Base-by-base conservation (phyloP, 768 basidiomycete genomes). In the Russula dissimulans region DNA sequence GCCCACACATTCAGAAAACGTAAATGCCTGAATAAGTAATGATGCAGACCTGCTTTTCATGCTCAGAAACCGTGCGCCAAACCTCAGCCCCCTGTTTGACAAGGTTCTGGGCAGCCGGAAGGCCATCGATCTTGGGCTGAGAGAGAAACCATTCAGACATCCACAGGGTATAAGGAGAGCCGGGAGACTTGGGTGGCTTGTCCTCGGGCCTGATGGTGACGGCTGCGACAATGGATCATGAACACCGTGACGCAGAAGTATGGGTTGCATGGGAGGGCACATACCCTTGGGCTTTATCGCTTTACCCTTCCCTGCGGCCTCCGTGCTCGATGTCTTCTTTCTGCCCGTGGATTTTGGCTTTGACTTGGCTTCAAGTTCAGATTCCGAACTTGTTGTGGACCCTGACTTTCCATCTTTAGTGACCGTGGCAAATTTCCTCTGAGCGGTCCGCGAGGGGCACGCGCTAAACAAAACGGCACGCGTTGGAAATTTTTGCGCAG, bases 1-100 rank as follows among this genome's bases (percentile, higher is more conserved):
- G 22, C 32, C 11, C 26, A 17, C 15, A 38, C 8, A 17, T 31
- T 54, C 11, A 57, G 36, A 44, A 15, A 11, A 39, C 15, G 34
- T 26, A n/a, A 53, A 26, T 6, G 45, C 17, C 2, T 17, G 17
- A 4, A n/a, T 5, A 3, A 41, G 39, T 4, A 7, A 41, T 12
- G 15, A 11, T 9, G 54, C 45, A 41, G n/a, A 64, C 65, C 55
- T 60, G 49, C 31, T 64, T 65, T 8, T 64, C 65, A 54, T 51
- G 0, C 1, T 65, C 64, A 29, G 64, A 18, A 18, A 64, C 7
- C 3, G 34, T 42, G 12, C 17, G 26, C 64, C 64, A 65, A 5
- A 9, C 8, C 14, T 45, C 32, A 22, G 46, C 47, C 3, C 4
- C 53, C 26, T 26, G 11, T 46, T 36, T 59, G 5, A 32, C 0